Percentiles rank a stretch among this genome's conserved stretches.
Evolutionary conservation across 495 filamentous ascomycete genomes (phyloP).

Genomic region (Podospora sp.): DNA sequence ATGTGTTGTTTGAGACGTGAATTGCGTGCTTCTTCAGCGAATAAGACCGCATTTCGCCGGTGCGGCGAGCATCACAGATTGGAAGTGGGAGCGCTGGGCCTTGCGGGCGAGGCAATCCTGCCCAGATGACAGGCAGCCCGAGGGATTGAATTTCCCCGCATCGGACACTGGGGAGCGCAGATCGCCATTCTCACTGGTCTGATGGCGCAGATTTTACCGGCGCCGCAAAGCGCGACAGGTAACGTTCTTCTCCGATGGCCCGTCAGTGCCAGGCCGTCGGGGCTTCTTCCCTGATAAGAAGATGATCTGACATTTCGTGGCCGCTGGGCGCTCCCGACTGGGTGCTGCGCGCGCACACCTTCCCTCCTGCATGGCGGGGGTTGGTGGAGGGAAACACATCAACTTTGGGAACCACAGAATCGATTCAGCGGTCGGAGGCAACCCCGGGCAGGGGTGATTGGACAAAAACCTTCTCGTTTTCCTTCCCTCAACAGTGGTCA

Average conservation of each 20-base stretch:
- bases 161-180: background rate
- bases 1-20: background rate
- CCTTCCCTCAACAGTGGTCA: background rate
- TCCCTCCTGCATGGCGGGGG: background rate
- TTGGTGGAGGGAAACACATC: background rate
- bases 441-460: background rate
- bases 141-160: conserved; percentile 3
- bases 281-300: background rate
- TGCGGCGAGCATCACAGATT: background rate
- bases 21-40: conserved; percentile 2
- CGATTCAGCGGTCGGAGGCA: background rate
- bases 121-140: background rate
- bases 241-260: background rate
- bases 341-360: background rate
- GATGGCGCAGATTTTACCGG: background rate
- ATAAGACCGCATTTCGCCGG: background rate
- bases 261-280: background rate
- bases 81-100: background rate
- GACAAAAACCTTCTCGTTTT: background rate
- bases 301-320: background rate
- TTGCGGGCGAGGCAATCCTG: background rate
- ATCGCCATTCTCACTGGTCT: conserved; percentile 1
- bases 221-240: background rate
- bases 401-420: background rate
- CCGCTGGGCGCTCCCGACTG: background rate